Evolutionary conservation across 768 basidiomycete species (phyloP).

Genomic region (Leccinum obscurum): DNA sequence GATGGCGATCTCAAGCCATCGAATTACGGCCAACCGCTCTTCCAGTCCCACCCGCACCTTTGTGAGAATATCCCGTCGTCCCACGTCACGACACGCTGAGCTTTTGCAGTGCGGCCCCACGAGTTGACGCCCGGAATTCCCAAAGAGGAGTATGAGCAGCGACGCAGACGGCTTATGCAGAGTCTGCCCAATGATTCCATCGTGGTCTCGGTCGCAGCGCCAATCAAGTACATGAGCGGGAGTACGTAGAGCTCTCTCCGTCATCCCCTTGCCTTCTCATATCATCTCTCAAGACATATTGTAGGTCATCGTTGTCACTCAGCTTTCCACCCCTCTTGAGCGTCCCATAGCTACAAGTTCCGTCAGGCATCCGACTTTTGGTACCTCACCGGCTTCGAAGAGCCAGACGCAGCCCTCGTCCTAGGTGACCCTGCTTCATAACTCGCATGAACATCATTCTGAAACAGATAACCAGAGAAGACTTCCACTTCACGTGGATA

Average conservation of each 20-base stretch:
- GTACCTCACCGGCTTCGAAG: constrained; percentile 96
- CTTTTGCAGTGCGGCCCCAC: constrained; percentile 46
- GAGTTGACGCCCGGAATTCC: constrained; percentile 87
- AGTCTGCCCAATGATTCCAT: constrained; percentile 68
- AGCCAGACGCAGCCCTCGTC: constrained; percentile 87
- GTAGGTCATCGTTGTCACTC: constrained; percentile 44
- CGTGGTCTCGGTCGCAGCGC: constrained; percentile 76
- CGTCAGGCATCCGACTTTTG: constrained; percentile 91
- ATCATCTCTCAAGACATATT: constrained; percentile 58
- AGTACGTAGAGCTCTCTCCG: constrained; percentile 48
- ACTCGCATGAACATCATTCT: background rate
- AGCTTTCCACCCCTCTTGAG: constrained; percentile 11
- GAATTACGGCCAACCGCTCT: constrained; percentile 75
- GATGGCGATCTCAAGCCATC: constrained; percentile 60
- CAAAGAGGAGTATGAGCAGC: constrained; percentile 69
- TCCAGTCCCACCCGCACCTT: constrained; percentile 81
- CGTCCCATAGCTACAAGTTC: constrained; percentile 78
- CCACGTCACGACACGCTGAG: constrained; percentile 6
- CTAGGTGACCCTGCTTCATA: constrained; percentile 51
- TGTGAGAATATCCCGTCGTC: constrained; percentile 38
- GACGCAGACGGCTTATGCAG: constrained; percentile 72
- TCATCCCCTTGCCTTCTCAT: constrained; percentile 14
- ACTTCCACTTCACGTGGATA: constrained; percentile 73
- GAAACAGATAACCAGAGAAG: constrained; percentile 52
- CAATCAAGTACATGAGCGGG: constrained; percentile 82